Percentiles rank a stretch among this genome's conserved stretches.
Evolutionary conservation across 2,329 filamentous ascomycete genomes (phyloP).

Genomic region (Lasiodiplodia sp.): DNA sequence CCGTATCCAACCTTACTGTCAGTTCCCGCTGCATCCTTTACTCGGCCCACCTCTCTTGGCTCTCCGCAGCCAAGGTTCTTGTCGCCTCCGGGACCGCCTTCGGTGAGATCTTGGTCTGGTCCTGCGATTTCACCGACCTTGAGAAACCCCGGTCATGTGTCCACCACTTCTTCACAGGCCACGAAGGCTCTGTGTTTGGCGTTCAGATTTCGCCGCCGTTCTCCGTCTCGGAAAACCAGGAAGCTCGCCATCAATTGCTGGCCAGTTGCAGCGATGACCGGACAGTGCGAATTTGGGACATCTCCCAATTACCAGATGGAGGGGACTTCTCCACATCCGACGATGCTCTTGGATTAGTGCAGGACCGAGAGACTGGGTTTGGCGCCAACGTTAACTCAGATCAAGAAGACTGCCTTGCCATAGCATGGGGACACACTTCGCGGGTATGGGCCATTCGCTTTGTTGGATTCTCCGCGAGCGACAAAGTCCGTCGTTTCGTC

Average conservation of each 20-base stretch:
- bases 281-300: constrained; percentile 87
- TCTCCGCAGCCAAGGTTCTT: constrained; percentile 66
- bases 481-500: constrained; percentile 56
- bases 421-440: constrained; percentile 84
- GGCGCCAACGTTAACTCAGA: constrained; percentile 39
- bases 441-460: constrained; percentile 90
- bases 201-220: constrained; percentile 72
- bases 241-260: constrained; percentile 67
- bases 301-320: constrained; percentile 62
- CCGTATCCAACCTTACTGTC: constrained; percentile 61
- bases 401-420: constrained; percentile 63
- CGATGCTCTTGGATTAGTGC: constrained; percentile 37
- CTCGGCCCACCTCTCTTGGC: constrained; percentile 76
- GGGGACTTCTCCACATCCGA: constrained; percentile 35
- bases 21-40: constrained; percentile 87
- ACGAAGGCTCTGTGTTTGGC: constrained; percentile 94
- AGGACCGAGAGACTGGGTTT: constrained; percentile 54
- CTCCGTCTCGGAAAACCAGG: constrained; percentile 39
- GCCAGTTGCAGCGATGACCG: constrained; percentile 95
- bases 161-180: constrained; percentile 68
- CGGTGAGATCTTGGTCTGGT: constrained; percentile 92
- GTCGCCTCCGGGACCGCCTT: constrained; percentile 92
- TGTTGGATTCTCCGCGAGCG: constrained; percentile 31
- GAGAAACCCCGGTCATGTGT: constrained; percentile 44
- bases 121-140: constrained; percentile 58